Evolutionary conservation across 1,284 basidiomycete genomes (phyloP).

Genomic region (Boletellus dicymbophilus): DNA sequence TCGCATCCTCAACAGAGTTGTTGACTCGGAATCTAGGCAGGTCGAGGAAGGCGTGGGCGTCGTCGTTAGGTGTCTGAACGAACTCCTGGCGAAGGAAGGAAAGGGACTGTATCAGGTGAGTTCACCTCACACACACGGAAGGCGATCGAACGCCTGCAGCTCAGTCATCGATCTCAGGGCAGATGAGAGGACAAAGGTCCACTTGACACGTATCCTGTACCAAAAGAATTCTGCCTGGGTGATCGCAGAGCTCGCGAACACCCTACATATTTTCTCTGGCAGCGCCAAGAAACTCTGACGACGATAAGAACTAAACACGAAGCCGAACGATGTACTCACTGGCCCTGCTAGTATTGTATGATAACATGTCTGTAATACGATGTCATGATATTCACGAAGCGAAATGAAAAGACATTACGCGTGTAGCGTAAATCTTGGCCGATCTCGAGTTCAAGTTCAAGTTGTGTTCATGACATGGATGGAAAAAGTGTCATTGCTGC

Average conservation of each 20-base stretch:
- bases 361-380: slow-evolving; percentile 14
- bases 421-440: too few species aligned
- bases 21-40: slow-evolving; percentile 50
- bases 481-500: neutral
- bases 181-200: slow-evolving; percentile 12
- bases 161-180: slow-evolving; percentile 14
- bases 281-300: slow-evolving; percentile 12
- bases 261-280: slow-evolving; percentile 12
- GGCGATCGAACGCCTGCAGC: neutral
- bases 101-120: slow-evolving; percentile 27
- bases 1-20: slow-evolving; percentile 52
- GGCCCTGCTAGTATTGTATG: slow-evolving; percentile 13
- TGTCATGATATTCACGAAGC: slow-evolving; percentile 4
- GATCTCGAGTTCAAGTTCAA: too few species aligned
- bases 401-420: neutral
- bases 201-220: neutral
- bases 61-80: slow-evolving; percentile 71
- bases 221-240: too few species aligned
- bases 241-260: slow-evolving; percentile 2
- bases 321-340: slow-evolving; percentile 8
- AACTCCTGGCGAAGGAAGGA: slow-evolving; percentile 54
- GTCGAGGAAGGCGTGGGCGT: slow-evolving; percentile 71
- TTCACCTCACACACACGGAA: neutral
- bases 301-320: slow-evolving; percentile 8
- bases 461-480: too few species aligned